Evolutionary conservation across 140 eudicot genomes (phyloP).

Genomic region (Flaveria floridana): DNA sequence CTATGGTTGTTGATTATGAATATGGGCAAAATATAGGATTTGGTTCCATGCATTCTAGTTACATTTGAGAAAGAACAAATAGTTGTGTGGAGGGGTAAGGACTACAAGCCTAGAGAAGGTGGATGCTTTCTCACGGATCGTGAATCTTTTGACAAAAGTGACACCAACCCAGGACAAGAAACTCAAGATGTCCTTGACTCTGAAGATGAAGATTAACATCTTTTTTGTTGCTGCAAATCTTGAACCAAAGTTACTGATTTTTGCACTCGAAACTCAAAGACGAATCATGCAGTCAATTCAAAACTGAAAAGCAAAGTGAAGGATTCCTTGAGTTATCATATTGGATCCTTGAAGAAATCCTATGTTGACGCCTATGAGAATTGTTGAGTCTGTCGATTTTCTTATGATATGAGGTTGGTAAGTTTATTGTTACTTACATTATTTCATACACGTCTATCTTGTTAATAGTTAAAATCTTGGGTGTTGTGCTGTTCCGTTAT

Average conservation of each 20-base stretch:
- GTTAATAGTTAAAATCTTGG: not conserved
- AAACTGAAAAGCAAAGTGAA: conserved; percentile 8
- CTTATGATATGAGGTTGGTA: not conserved
- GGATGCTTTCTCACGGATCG: conserved; percentile 61
- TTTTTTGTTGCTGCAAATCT: conserved; percentile 20
- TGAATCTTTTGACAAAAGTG: conserved; percentile 45
- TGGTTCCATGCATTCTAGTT: conserved; percentile 84
- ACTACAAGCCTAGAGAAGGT: conserved; percentile 62
- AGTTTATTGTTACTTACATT: not conserved
- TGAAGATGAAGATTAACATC: conserved; percentile 29
- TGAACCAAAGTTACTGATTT: conserved; percentile 21
- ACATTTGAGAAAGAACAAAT: conserved; percentile 88
- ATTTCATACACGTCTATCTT: not conserved
- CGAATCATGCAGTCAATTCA: not conserved
- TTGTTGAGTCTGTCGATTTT: not conserved
- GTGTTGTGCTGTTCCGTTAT: no score
- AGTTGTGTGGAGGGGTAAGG: conserved; percentile 83
- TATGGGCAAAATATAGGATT: conserved; percentile 48
- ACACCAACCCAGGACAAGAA: conserved; percentile 23
- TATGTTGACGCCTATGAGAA: not conserved
- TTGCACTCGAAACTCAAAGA: conserved; percentile 19
- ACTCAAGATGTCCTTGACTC: conserved; percentile 38
- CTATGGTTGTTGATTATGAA: not conserved
- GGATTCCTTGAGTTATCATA: conserved; percentile 3
- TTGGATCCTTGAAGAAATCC: conserved; percentile 12